Conservation (phyloP, 768 basidiomycete genomes). For the Boletus sensibilis region DNA sequence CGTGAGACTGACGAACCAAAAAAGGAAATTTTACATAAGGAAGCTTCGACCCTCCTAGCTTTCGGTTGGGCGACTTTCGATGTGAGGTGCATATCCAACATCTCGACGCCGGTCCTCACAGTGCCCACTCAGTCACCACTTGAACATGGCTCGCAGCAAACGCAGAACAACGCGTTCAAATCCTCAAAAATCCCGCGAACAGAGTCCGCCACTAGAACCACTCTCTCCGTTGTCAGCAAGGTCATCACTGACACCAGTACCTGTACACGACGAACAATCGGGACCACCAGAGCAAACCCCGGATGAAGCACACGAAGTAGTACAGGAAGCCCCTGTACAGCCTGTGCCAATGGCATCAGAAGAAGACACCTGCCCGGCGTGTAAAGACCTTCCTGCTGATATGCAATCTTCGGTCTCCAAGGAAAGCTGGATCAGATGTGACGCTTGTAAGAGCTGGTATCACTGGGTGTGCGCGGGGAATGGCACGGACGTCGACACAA, state of each 20-base stretch:
- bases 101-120: conserved; percentile 7
- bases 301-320: conserved; percentile 16
- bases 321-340: conserved; percentile 12
- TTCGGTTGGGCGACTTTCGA: conserved; percentile 11
- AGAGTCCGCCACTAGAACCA: conserved; percentile 32
- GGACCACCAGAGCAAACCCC: conserved; percentile 14
- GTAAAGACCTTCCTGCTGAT: conserved; percentile 36
- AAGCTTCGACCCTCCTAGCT: background rate
- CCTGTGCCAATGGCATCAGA: conserved; percentile 14
- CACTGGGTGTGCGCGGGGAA: conserved; percentile 81
- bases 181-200: conserved; percentile 36
- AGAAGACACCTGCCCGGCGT: conserved; percentile 51
- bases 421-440: conserved; percentile 82
- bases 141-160: conserved; percentile 43
- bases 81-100: conserved; percentile 7
- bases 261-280: conserved; percentile 18
- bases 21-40: conserved; percentile 32
- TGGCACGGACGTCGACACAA: conserved; percentile 57
- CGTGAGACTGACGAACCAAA: background rate
- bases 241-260: conserved; percentile 31
- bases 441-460: conserved; percentile 79
- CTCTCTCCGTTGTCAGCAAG: conserved; percentile 31
- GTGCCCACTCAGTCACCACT: conserved; percentile 9
- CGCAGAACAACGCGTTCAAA: conserved; percentile 43
- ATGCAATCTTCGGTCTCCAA: conserved; percentile 46